Conservation (phyloP, 176 grass and related monocot genomes). For the Oropetium thomaeum region DNA sequence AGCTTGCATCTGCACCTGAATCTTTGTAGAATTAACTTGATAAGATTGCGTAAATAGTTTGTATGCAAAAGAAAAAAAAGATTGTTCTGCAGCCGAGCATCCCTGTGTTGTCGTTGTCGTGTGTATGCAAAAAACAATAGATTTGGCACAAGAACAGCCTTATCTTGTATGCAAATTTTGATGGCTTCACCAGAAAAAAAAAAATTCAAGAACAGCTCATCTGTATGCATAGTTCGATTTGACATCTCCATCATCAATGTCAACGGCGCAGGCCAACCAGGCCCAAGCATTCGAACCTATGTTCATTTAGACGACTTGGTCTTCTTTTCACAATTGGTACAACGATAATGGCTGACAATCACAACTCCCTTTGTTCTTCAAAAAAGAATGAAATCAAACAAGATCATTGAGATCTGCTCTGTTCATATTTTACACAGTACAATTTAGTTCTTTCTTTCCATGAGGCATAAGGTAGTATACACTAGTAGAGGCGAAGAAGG, state of each 20-base stretch:
- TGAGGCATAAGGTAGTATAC: conserved; percentile 28
- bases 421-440: conserved; percentile 39
- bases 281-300: no score
- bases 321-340: not conserved
- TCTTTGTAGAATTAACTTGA: conserved; percentile 10
- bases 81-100: not conserved
- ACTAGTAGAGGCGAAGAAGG: conserved; percentile 28
- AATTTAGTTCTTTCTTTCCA: not conserved
- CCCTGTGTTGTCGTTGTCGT: no score
- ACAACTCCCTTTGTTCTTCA: not conserved
- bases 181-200: no score
- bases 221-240: not conserved
- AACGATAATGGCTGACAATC: no score
- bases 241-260: not conserved
- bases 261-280: not conserved
- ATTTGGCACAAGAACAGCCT: not conserved
- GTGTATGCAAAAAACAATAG: not conserved
- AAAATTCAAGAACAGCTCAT: no score
- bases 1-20: not conserved
- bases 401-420: conserved; percentile 1
- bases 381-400: not conserved
- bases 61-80: no score
- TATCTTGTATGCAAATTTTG: not conserved
- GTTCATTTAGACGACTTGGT: not conserved
- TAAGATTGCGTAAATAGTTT: not conserved